Evolutionary conservation across 805 yeast species (phyloP), one percentile per base, ranked within the genome.

Genomic region (Saccharomycopsis fodiens): DNA sequence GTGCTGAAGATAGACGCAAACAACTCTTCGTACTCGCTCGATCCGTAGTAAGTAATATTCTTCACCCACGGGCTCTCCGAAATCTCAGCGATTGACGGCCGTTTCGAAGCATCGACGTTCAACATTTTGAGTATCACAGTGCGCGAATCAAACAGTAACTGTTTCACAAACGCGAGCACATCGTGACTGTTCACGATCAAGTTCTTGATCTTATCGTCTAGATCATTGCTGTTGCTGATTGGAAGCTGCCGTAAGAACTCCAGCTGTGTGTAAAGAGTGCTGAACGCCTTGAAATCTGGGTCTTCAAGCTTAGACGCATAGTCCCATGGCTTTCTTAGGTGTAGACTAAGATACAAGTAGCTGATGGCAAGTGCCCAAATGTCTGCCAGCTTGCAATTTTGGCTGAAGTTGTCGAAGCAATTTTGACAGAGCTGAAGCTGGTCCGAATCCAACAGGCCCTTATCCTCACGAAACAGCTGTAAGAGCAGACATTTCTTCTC

Each of bases 241-340:
- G 46, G 52, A 39, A 58, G 37, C 52, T 66, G 62, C 46, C 65
- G 60, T 48, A 64, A 56, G 35, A 45, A 35, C 17, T 45, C 49
- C 12, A 39, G 34, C 21, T 42, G 30, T 15, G 35, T 22, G 20
- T 42, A 42, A 6, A 46, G 20, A 13, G n/a, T 29, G 17, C 23
- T 31, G 21, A 27, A 50, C 2, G 37, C 43, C 4, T 16, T 29
- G 29, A 50, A 50, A 21, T 43, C 39, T n/a, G 35, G 13, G 38
- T 50, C 53, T 13, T 35, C 35, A 1, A 19, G 4, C 15, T 17
- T 36, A 32, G 45, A 41, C 10, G 53, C 51, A 31, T 21, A 35
- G 16, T 50, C 52, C 53, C 53, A 50, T 3, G 53, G 53, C 27
- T 39, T 47, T 8, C 21, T 20, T n/a, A 50, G 23, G 16, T 47